These are phyloP conservation scores for Paxillus ammoniavirescens DNA, from an alignment of 768 basidiomycete species.

Conservation along the genomic window DNA sequence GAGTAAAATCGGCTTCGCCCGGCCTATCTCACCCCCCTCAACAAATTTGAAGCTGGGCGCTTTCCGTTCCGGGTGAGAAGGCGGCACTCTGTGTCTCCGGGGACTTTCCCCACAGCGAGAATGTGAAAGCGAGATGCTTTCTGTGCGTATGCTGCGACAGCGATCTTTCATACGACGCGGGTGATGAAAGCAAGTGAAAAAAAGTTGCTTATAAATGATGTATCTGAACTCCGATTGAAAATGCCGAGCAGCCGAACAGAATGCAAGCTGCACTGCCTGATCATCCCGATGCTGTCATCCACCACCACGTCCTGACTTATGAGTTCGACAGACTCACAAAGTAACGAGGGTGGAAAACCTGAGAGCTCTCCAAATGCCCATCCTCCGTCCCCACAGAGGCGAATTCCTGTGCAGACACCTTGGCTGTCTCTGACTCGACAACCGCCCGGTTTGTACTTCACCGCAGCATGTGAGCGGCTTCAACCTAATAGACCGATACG, in stretches of 20 bases:
- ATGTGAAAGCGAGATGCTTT: slow-evolving; percentile 43
- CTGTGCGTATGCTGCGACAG: slow-evolving; percentile 81
- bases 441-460: slow-evolving; percentile 16
- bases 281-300: neutral
- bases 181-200: slow-evolving; percentile 24
- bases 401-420: slow-evolving; percentile 17
- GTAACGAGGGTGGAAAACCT: neutral
- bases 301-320: neutral
- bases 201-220: slow-evolving; percentile 4
- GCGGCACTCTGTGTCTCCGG: slow-evolving; percentile 78
- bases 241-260: neutral
- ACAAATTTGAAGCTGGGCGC: slow-evolving; percentile 71
- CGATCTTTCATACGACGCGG: slow-evolving; percentile 76
- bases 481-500: neutral
- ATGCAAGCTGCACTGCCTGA: neutral
- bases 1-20: slow-evolving; percentile 49
- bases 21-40: slow-evolving; percentile 50
- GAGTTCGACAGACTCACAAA: neutral
- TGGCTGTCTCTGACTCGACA: slow-evolving; percentile 25
- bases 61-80: slow-evolving; percentile 62
- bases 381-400: neutral
- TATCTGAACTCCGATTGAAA: slow-evolving; percentile 22
- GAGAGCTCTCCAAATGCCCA: neutral
- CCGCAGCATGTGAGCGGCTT: neutral
- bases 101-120: slow-evolving; percentile 91